Percentiles rank a stretch among this genome's conserved stretches.
Conservation (phyloP, 2,329 filamentous ascomycete species). For the Colletotrichum somersetense region DNA sequence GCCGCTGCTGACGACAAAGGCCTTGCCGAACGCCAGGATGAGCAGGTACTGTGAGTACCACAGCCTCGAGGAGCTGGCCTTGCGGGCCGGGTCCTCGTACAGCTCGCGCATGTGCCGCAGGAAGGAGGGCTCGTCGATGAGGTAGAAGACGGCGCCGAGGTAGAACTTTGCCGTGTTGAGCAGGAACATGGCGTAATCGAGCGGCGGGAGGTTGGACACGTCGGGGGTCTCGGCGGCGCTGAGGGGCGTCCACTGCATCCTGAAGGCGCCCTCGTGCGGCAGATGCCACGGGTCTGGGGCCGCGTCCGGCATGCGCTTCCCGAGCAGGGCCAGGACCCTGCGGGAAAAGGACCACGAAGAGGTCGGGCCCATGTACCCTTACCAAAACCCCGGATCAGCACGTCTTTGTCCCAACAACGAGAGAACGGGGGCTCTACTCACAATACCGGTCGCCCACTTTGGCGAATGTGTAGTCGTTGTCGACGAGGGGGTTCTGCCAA, state of each 20-base stretch:
- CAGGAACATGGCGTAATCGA: conserved; percentile 45
- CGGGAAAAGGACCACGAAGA: conserved; percentile 54
- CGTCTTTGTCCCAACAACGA: neutral
- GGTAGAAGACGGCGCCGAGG: conserved; percentile 44
- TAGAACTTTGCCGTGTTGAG: conserved; percentile 46
- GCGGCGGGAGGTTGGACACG: conserved; percentile 46
- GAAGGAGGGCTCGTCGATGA: conserved; percentile 45
- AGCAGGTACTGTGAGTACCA: conserved; percentile 52
- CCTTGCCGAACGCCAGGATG: conserved; percentile 51
- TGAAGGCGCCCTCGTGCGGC: conserved; percentile 47
- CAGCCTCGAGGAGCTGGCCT: conserved; percentile 41
- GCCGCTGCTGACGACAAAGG: conserved; percentile 47
- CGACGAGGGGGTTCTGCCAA: conserved; percentile 48
- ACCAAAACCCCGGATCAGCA: neutral
- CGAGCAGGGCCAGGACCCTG: conserved; percentile 50
- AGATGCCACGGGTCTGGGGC: conserved; percentile 50
- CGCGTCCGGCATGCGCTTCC: conserved; percentile 49
- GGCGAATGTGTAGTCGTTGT: conserved; percentile 50
- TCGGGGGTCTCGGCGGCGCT: conserved; percentile 45
- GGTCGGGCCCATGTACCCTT: conserved; percentile 53
- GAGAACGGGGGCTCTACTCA: conserved; percentile 36
- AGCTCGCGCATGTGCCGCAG: conserved; percentile 43
- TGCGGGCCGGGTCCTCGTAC: conserved; percentile 43
- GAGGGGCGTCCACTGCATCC: conserved; percentile 48
- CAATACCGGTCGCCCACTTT: conserved; percentile 49